A percentile compares a stretch with the other conserved stretches of the same genome.
These are phyloP conservation scores for Saturnispora mendoncae DNA, from an alignment of 805 yeast genomes.

Conservation along the genomic window DNA sequence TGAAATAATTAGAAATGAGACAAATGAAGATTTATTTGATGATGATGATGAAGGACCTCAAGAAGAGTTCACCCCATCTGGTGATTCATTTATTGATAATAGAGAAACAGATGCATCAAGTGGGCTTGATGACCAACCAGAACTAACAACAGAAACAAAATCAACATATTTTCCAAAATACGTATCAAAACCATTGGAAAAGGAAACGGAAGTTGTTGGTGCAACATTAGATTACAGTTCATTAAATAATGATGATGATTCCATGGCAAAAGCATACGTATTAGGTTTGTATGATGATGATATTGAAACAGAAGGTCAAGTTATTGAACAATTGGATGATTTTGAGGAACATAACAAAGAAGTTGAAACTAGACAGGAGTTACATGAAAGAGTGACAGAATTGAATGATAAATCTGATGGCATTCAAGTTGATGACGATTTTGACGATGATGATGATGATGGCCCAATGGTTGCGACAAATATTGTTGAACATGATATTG, in stretches of 20 bases:
- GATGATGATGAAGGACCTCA: constrained; percentile 16
- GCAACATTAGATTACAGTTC: constrained; percentile 34
- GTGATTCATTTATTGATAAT: not conserved
- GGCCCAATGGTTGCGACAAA: constrained; percentile 34
- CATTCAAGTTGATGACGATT: constrained; percentile 26
- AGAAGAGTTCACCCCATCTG: constrained; percentile 7
- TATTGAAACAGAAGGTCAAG: constrained; percentile 44
- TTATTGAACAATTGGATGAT: constrained; percentile 45
- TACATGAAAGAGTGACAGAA: constrained; percentile 14
- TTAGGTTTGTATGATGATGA: constrained; percentile 56
- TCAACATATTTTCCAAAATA: constrained; percentile 11
- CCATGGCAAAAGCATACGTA: constrained; percentile 54
- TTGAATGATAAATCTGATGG: constrained; percentile 9
- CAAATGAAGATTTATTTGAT: constrained; percentile 15
- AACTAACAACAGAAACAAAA: not conserved
- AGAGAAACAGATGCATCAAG: constrained; percentile 1
- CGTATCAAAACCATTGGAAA: not conserved
- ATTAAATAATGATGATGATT: constrained; percentile 39
- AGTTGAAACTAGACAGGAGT: constrained; percentile 30
- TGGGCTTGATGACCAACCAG: constrained; percentile 1
- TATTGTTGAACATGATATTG: constrained; percentile 36
- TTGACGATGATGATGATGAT: constrained; percentile 31
- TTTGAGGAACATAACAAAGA: constrained; percentile 43
- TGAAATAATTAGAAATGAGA: constrained; percentile 17
- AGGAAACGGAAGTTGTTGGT: constrained; percentile 14